A percentile compares a stretch with the other conserved stretches of the same genome.
Evolutionary conservation across 73 alveolate genomes (phyloP).

Genomic region (Paramecium pentaurelia): DNA sequence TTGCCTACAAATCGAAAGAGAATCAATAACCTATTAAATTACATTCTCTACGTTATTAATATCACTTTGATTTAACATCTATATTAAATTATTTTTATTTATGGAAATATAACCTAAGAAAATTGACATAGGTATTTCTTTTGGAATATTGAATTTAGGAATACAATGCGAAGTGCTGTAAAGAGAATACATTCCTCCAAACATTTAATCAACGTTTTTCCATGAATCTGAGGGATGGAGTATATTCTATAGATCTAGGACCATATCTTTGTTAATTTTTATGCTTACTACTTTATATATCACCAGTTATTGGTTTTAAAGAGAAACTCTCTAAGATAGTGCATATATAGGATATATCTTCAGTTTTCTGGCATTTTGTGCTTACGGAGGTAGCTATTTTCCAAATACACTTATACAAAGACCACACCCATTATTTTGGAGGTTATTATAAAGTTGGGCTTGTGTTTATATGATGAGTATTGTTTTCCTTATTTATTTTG

Average conservation of each 20-base stretch:
- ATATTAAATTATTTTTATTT: conserved; percentile 8
- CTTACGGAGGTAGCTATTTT: conserved; percentile 37
- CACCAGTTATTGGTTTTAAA: neutral
- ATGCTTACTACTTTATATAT: neutral
- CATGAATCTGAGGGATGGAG: conserved; percentile 48
- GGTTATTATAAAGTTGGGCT: conserved; percentile 75
- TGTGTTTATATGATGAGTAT: conserved; percentile 65
- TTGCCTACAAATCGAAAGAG: neutral
- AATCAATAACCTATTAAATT: neutral
- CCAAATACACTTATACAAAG: conserved; percentile 61
- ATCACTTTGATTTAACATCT: conserved; percentile 15
- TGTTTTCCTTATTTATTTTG: conserved; percentile 65
- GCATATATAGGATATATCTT: conserved; percentile 33
- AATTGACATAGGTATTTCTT: neutral
- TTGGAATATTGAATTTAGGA: neutral
- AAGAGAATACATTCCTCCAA: conserved; percentile 44
- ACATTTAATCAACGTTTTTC: conserved; percentile 1
- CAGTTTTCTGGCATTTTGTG: conserved; percentile 25
- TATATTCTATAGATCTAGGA: neutral
- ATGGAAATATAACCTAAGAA: neutral
- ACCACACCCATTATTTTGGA: conserved; percentile 92
- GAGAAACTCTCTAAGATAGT: neutral
- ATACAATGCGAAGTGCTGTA: neutral
- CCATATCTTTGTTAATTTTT: neutral
- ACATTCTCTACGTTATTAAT: neutral